Base-by-base conservation (phyloP, 306 rosid genomes). In the Lupinus albus region DNA sequence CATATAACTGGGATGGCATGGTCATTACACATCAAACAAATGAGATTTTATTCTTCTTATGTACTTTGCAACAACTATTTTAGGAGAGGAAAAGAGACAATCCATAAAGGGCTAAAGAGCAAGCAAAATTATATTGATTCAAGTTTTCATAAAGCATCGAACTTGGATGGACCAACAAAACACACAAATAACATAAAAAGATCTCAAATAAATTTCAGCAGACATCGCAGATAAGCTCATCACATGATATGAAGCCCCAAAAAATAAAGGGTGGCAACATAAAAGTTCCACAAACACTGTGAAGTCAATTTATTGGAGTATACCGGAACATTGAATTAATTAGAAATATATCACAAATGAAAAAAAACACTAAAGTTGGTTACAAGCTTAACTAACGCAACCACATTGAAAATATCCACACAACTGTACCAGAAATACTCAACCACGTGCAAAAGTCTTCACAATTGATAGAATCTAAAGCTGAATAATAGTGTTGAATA, bases 361-460 rank as follows among this genome's bases (percentile, higher is more conserved):
- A 39, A 55, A 63, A 69, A 25, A 25, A 25, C n/a, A 35, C 30
- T 35, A 13, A 1, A 14, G 53, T 15, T 9, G 20, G 47, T 42
- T 47, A 49, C 53, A 77, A 39, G 35, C 53, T 56, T 71, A 55
- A 49, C 44, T 64, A 64, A 48, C 30, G 60, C 35, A 8, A 38
- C 38, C 38, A 33, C 38, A 33, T 33, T 33, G 38, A 5, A 1
- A 2, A 33, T 33, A 33, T 33, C 38, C 8, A 71, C 38, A 33
- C 7, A 33, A 33, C 38, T 33, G 38, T 8, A 33, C 38, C 38
- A 33, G 38, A 33, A 33, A 20, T 9, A 77, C 54, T 38, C 30
- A 71, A 32, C 58, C 16, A 4, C 4, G 41, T 64, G 71, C 73
- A 55, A 71, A 49, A 44, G 64, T 65, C 47, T 72, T 50, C 52